phyloP scores from a whole-genome alignment of 306 rosid genomes.

The Glycine tomentella region DNA sequence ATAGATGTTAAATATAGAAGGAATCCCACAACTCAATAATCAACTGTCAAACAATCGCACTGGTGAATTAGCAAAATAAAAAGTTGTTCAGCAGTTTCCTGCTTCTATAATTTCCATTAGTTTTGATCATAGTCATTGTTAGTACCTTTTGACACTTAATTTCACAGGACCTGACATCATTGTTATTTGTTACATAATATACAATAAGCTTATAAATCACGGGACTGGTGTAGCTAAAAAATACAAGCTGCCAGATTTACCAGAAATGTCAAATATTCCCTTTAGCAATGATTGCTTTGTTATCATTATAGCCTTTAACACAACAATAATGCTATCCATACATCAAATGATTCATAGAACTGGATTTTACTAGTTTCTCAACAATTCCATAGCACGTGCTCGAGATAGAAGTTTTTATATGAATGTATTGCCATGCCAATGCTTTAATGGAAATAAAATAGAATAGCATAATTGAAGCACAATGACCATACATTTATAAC shows the following conservation, averaged over 20 bases:
- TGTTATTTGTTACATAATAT: background rate
- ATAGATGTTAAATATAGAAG: background rate
- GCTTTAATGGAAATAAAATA: background rate
- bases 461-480: background rate
- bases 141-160: background rate
- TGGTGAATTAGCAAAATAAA: too few species aligned
- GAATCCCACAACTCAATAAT: background rate
- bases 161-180: background rate
- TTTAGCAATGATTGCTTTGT: too few species aligned
- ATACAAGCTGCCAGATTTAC: background rate
- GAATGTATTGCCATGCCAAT: background rate
- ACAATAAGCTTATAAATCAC: slow-evolving; percentile 9
- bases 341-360: background rate
- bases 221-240: background rate
- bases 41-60: background rate
- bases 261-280: background rate
- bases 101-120: slow-evolving; percentile 4
- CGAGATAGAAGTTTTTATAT: background rate
- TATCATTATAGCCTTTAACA: too few species aligned
- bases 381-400: background rate
- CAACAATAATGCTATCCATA: too few species aligned
- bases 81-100: background rate
- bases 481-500: background rate
- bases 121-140: background rate
- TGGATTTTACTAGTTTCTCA: background rate